Conservation (phyloP, 192 early-diverging fungal species). For the Backusella luteola region DNA sequence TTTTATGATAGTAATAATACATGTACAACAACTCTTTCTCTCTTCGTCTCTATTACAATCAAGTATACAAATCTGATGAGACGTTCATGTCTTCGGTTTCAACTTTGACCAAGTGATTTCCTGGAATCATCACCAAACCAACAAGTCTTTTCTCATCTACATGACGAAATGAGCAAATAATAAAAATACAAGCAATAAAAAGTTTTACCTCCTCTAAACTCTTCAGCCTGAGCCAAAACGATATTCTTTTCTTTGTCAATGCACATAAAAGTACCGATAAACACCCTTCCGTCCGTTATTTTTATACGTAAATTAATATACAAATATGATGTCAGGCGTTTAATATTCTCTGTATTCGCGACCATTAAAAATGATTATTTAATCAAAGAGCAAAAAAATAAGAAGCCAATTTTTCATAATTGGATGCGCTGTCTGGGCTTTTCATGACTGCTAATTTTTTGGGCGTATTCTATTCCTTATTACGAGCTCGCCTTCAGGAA, state of each 20-base stretch:
- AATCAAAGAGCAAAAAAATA: neutral
- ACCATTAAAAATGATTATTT: conserved; percentile 9
- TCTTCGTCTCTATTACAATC: neutral
- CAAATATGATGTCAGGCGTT: conserved; percentile 47
- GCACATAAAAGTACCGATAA: conserved; percentile 71
- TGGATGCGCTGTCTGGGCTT: no score
- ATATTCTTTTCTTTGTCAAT: conserved; percentile 73
- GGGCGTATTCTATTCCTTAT: no score
- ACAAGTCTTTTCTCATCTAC: conserved; percentile 59
- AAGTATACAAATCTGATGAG: conserved; percentile 16
- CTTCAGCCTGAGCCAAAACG: conserved; percentile 67
- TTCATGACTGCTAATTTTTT: no score
- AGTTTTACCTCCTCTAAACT: conserved; percentile 50
- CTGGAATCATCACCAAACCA: conserved; percentile 77
- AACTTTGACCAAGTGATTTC: conserved; percentile 61
- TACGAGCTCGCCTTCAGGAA: no score
- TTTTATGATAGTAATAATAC: neutral
- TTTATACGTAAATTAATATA: conserved; percentile 53
- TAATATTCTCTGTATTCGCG: conserved; percentile 38
- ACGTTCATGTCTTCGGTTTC: conserved; percentile 52
- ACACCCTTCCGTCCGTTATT: conserved; percentile 65
- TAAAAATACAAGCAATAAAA: neutral
- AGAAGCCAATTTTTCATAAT: neutral
- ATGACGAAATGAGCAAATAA: neutral
- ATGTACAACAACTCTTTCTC: neutral